These are phyloP conservation scores for Amanita brunnescens DNA, from an alignment of 768 basidiomycete genomes.

Conservation along the genomic window DNA sequence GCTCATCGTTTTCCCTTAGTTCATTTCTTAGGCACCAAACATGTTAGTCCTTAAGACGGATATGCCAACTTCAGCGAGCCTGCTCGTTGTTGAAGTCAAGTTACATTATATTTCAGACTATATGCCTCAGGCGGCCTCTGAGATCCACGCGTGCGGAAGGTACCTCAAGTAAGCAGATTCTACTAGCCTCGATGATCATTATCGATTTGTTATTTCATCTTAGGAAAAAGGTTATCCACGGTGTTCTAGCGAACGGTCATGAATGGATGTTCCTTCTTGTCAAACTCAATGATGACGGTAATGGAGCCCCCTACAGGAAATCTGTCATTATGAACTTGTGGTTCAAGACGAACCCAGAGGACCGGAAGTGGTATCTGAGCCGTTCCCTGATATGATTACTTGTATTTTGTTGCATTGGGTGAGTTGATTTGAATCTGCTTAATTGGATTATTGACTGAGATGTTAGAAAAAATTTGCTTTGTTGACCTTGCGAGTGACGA, in stretches of 20 bases:
- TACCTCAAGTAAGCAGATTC: slow-evolving; percentile 10
- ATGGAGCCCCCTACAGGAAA: slow-evolving; percentile 12
- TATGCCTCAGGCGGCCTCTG: slow-evolving; percentile 12
- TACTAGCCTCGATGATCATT: not conserved
- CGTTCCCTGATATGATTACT: too few relatives aligned
- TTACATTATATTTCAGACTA: slow-evolving; percentile 7
- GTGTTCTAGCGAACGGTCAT: slow-evolving; percentile 11
- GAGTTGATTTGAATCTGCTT: too few relatives aligned
- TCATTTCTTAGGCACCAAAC: slow-evolving; percentile 6
- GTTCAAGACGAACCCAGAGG: too few relatives aligned
- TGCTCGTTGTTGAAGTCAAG: slow-evolving; percentile 8
- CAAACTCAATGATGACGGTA: slow-evolving; percentile 10
- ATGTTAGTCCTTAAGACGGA: slow-evolving; percentile 7
- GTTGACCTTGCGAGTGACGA: too few relatives aligned
- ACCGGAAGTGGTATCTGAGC: too few relatives aligned
- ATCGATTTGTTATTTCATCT: not conserved
- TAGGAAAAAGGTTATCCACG: slow-evolving; percentile 13
- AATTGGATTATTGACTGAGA: too few relatives aligned
- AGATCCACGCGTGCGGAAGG: slow-evolving; percentile 14
- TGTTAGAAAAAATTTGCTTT: too few relatives aligned
- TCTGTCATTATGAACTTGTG: too few relatives aligned
- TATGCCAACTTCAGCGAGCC: slow-evolving; percentile 7
- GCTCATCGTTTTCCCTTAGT: slow-evolving; percentile 6
- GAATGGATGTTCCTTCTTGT: slow-evolving; percentile 7
- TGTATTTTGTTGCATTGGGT: too few relatives aligned